Evolutionary conservation across 2,329 filamentous ascomycete genomes (phyloP).

Genomic region (Neopestalotiopsis sp.): DNA sequence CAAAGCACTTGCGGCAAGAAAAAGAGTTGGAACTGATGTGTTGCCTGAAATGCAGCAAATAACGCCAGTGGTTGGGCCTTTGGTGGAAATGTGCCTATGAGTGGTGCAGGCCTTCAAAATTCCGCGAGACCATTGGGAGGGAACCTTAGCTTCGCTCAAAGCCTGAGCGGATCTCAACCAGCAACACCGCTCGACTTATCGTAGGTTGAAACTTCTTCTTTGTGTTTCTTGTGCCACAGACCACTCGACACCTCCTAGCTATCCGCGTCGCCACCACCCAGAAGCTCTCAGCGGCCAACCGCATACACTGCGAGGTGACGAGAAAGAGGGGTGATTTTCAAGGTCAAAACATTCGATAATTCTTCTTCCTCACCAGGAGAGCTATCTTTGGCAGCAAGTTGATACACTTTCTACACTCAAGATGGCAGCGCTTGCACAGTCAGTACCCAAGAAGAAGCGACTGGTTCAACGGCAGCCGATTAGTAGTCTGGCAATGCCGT

Average conservation of each 20-base stretch:
- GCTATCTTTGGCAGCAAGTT: neutral
- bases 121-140: slow-evolving; percentile 60
- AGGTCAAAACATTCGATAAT: neutral
- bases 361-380: neutral
- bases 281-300: slow-evolving; percentile 8
- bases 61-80: slow-evolving; percentile 67
- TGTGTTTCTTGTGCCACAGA: neutral
- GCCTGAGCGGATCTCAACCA: slow-evolving; percentile 67
- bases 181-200: slow-evolving; percentile 67
- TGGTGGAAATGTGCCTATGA: slow-evolving; percentile 66
- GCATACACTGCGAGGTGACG: neutral
- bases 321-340: neutral
- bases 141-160: slow-evolving; percentile 71
- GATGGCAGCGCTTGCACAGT: neutral
- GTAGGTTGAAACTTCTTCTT: slow-evolving; percentile 53
- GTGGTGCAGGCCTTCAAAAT: slow-evolving; percentile 58
- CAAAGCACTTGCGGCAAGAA: slow-evolving; percentile 3
- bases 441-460: slow-evolving; percentile 5
- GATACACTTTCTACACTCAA: neutral
- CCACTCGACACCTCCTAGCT: neutral
- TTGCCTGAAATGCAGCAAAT: slow-evolving; percentile 42
- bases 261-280: neutral
- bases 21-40: slow-evolving; percentile 32
- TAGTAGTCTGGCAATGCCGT: neutral
- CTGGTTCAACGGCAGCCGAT: slow-evolving; percentile 10